Evolutionary conservation across 2,329 filamentous ascomycete genomes (phyloP), one percentile per base, ranked within the genome.

Genomic region (Bipolaris gigantea): DNA sequence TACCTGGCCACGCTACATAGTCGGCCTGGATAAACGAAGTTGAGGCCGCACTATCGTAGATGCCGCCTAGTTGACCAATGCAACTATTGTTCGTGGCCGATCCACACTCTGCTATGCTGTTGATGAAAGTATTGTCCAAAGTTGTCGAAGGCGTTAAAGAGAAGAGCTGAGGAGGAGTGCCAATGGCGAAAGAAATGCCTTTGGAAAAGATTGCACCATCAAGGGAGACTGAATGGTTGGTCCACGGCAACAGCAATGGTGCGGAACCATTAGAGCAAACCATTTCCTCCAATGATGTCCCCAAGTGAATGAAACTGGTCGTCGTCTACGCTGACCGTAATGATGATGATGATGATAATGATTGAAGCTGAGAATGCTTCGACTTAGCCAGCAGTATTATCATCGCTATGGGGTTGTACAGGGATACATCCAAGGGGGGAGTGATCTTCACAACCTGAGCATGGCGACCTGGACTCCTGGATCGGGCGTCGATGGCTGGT

Each of bases 181-280:
- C 60, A 18, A 62, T 50, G 18, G 55, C 40, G 36, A 62, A 62
- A 0, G 57, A 59, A 19, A 62, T 56, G 35, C 60, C 60, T 40
- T 58, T 56, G n/a, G 57, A 56, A 23, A 61, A 30, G 30, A 61
- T 53, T 15, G 50, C 44, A 46, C 55, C 57, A 9, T 51, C 48
- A 19, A 57, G 50, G 8, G 60, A 58, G 19, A 59, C 55, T 19
- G 60, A 51, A 34, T 60, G 56, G 50, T 62, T 62, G 15, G 60
- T 53, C 60, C 60, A 62, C 3, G 60, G 60, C 38, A 62, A 21
- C 10, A 62, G 48, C 55, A 62, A 48, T 39, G 60, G 57, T 41
- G 35, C 53, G 11, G 59, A 62, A 49, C 59, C 57, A 36, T 62
- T 62, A 25, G 59, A 33, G 40, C 59, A 62, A 27, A 56, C 59